Base-by-base conservation (phyloP, 768 basidiomycete species). In the Suillus subalutaceus region DNA sequence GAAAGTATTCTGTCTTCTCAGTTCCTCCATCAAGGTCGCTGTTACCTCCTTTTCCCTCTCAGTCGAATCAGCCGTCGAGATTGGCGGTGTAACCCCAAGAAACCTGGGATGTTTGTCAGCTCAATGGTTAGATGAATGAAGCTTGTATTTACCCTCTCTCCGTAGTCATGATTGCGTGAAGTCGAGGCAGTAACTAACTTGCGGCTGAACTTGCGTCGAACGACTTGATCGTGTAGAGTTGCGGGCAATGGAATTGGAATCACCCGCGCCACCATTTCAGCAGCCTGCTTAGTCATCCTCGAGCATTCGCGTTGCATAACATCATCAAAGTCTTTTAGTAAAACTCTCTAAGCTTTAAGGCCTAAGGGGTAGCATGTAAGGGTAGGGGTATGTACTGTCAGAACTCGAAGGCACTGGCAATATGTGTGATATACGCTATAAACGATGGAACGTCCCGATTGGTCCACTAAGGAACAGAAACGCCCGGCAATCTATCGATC, bases 61-160 rank as follows among this genome's bases (percentile, higher is more conserved):
- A 60, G 78, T 92, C 23, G 93, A 95, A 70, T 91, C 90, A 40
- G 77, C 79, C 30, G 85, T 87, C 56, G 93, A 90, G 72, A 97
- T 96, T 63, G 94, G 95, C 46, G 90, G 90, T 16, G 93, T 95
- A 35, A 95, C 93, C 66, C 93, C 93, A 60, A 90, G 82, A 78
- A 85, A 90, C 72, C 92, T 93, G 75, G 32, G 46, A 69, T 62
- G 64, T 44, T 23, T 7, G 38, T 32, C 3, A 40, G 35, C 65
- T 78, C 16, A 15, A 46, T 67, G 12, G 10, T 43, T 23, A 20
- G 66, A 65, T 46, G 63, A 37, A n/a, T 23, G 71, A 67, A 72
- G 41, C n/a, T 63, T 30, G 20, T 67, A 63, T 16, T 71, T 75
- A 82, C 83, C 78, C 79, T 76, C 69, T 79, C 72, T 83, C 82